Evolutionary conservation across 148 eudicot genomes (phyloP), one percentile per base, ranked within the genome.

Genomic region (Vaccinium corymbosum): DNA sequence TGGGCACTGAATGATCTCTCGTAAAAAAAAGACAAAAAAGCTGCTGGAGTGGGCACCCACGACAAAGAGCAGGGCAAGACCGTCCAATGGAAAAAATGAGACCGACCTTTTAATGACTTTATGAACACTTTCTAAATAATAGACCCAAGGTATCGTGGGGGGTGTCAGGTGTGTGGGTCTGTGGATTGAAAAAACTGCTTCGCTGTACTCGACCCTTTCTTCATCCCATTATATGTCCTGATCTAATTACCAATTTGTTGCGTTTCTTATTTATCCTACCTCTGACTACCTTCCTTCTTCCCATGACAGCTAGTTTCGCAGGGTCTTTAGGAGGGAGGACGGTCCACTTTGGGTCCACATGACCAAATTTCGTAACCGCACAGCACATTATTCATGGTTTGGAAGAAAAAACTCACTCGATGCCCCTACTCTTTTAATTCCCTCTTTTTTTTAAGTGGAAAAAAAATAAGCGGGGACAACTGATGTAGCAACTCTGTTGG

Each of bases 11-110:
- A 42, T 4, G 46, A 42, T 42, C 6, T 42, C 46, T 42, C 6
- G 46, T 5, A 42, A 42, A 62, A n/a, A 25, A 20, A 25, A 61
- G 9, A 68, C 3, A 25, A 66, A 27, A 68, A 12, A 3, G 17
- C 73, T 27, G 56, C 3, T 86, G 86, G 22, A 80, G 84, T 87
- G 85, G 87, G 86, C 25, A 12, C 86, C 84, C 82, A 75, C 83
- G 61, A 80, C 84, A 75, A 68, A 13, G 80, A 76, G 71, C 64
- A 70, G 75, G 78, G 83, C 76, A 77, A 61, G 66, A 16, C 50
- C 77, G 81, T 32, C 87, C 68, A 56, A 64, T 77, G 35, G 14
- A 73, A 81, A 86, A 64, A 75, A 8, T 22, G 64, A 80, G 81
- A 78, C n/a, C 50, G 52, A 49, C 56, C 81, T 76, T 32, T 83